Conservation (phyloP, 192 early-diverging fungal genomes). For the Coemansia sp. region DNA sequence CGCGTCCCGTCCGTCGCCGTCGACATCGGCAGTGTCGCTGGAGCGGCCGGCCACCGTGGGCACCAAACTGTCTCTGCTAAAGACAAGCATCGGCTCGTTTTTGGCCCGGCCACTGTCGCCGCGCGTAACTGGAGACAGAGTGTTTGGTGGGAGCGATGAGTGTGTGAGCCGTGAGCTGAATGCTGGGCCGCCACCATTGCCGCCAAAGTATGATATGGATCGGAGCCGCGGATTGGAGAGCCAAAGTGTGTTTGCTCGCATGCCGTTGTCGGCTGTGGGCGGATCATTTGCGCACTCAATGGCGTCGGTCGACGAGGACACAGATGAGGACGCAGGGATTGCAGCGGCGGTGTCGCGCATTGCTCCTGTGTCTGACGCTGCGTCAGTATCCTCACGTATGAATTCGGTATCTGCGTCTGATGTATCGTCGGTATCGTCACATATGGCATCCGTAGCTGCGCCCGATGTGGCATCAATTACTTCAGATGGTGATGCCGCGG, state of each 20-base stretch:
- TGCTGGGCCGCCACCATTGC: too few species aligned
- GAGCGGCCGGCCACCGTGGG: constrained; percentile 2
- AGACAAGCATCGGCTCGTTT: constrained; percentile 34
- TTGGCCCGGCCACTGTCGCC: constrained; percentile 21
- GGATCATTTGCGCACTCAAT: neutral
- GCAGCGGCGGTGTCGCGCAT: constrained; percentile 25
- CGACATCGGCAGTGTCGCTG: neutral
- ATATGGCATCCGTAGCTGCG: neutral
- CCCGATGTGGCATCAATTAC: neutral
- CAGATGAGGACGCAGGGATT: constrained; percentile 41
- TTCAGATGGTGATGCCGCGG: neutral
- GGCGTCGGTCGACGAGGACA: constrained; percentile 11
- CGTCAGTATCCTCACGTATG: too few species aligned
- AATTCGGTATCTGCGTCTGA: too few species aligned
- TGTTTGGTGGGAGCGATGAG: too few species aligned
- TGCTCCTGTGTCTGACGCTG: neutral
- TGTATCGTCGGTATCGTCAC: too few species aligned
- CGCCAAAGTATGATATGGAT: neutral
- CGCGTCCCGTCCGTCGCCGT: neutral
- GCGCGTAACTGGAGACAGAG: neutral
- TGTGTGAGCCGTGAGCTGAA: too few species aligned
- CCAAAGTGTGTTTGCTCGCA: neutral
- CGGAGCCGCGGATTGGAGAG: neutral
- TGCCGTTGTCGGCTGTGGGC: constrained; percentile 15
- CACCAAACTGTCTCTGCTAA: constrained; percentile 19